phyloP scores from a whole-genome alignment of 2,329 filamentous ascomycete species.

The Claviceps sp. region DNA sequence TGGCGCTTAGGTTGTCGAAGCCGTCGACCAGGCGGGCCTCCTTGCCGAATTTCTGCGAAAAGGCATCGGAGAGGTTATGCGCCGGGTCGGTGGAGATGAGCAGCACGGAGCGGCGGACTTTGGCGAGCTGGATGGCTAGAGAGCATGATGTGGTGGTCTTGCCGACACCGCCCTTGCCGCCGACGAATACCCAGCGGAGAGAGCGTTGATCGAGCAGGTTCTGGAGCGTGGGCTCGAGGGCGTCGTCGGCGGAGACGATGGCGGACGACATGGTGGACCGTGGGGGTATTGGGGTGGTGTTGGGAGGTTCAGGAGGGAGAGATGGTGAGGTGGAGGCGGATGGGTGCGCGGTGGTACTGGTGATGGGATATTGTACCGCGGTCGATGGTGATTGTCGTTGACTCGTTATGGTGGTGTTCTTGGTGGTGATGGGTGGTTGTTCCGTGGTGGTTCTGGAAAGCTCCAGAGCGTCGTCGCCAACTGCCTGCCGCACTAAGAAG shows the following conservation, averaged over 20 bases:
- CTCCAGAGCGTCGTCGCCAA: background rate
- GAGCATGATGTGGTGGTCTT: constrained; percentile 99
- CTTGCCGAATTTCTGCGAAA: constrained; percentile 98
- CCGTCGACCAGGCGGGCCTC: constrained; percentile 87
- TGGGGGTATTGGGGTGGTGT: background rate
- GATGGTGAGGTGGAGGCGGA: background rate
- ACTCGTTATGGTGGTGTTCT: background rate
- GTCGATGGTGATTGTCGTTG: background rate
- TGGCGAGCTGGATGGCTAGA: constrained; percentile 92
- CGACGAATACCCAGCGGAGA: constrained; percentile 97
- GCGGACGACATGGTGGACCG: constrained; percentile 27
- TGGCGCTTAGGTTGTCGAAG: constrained; percentile 86
- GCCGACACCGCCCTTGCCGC: constrained; percentile 94
- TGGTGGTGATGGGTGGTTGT: background rate
- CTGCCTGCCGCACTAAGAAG: background rate
- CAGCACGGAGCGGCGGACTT: constrained; percentile 85
- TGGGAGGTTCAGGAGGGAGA: background rate
- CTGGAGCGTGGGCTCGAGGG: constrained; percentile 85
- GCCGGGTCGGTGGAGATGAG: constrained; percentile 97
- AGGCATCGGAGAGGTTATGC: constrained; percentile 95
- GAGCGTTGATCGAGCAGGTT: constrained; percentile 90
- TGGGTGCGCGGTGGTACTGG: background rate
- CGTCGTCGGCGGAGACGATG: constrained; percentile 43
- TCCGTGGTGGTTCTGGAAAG: constrained; percentile 1
- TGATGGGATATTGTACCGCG: background rate